phyloP scores from a whole-genome alignment of 2,329 filamentous ascomycete species.

The Periconia sp. region DNA sequence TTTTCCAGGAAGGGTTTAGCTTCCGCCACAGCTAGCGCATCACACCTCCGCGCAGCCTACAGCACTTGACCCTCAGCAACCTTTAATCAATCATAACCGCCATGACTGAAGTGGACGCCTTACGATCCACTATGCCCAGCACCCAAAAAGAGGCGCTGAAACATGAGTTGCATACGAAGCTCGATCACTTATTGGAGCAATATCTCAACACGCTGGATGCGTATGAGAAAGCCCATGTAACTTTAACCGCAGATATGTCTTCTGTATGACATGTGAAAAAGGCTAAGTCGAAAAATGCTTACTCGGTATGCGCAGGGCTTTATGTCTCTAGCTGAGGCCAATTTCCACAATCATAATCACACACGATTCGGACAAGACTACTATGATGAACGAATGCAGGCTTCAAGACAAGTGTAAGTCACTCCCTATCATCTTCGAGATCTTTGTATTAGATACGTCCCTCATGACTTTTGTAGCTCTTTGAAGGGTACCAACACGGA shows the following conservation, averaged over 20 bases:
- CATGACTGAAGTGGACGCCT: no score
- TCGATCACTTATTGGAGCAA: slow-evolving; percentile 68
- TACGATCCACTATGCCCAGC: no score
- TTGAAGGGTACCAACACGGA: no score
- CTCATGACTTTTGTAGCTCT: neutral
- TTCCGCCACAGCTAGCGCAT: slow-evolving; percentile 7
- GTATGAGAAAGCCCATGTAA: slow-evolving; percentile 66
- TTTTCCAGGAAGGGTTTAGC: slow-evolving; percentile 7
- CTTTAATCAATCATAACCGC: no score
- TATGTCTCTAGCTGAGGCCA: slow-evolving; percentile 71
- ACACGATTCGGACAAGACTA: slow-evolving; percentile 71
- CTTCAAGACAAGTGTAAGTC: slow-evolving; percentile 56
- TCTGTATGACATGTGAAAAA: no score
- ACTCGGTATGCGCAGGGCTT: slow-evolving; percentile 48
- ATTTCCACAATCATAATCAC: slow-evolving; percentile 71
- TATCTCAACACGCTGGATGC: slow-evolving; percentile 72
- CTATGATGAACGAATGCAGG: slow-evolving; percentile 77
- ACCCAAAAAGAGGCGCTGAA: slow-evolving; percentile 10
- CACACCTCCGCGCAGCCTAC: no score
- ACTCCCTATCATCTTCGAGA: neutral
- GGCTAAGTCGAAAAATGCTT: no score
- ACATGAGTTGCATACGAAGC: slow-evolving; percentile 46
- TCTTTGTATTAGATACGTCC: no score
- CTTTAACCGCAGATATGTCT: slow-evolving; percentile 62
- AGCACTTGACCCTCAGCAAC: no score